Conservation (phyloP, 1,284 basidiomycete genomes). For the Pascua guehoae region DNA sequence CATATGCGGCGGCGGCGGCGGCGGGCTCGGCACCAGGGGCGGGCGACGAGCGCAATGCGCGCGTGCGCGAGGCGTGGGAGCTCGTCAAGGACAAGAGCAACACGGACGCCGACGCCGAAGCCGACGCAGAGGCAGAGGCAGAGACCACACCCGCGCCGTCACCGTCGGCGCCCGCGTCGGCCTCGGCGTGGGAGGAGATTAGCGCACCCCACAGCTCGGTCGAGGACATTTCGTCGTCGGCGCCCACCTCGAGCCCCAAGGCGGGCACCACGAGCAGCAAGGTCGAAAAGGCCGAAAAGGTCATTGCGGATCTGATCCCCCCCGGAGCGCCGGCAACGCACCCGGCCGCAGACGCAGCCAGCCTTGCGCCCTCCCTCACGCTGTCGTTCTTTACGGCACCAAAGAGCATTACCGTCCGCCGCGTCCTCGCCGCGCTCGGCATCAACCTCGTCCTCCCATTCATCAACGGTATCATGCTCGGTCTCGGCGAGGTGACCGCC, state of each 20-base stretch:
- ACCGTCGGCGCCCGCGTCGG: conserved; percentile 33
- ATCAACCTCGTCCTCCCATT: conserved; percentile 93
- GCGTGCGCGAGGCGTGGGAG: conserved; percentile 58
- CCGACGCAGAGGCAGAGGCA: conserved; percentile 6
- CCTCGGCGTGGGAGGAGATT: conserved; percentile 43
- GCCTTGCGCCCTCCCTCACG: conserved; percentile 57
- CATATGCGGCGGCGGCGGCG: too few relatives aligned
- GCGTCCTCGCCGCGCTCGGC: conserved; percentile 74
- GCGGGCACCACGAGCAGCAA: conserved; percentile 1
- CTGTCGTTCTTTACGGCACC: conserved; percentile 78
- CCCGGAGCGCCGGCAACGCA: background rate
- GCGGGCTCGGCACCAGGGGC: background rate
- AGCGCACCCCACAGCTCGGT: conserved; percentile 28
- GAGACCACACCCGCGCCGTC: conserved; percentile 27
- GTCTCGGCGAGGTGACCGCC: conserved; percentile 96
- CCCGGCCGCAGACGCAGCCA: conserved; percentile 17
- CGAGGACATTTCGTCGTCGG: conserved; percentile 30
- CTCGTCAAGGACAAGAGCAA: conserved; percentile 47
- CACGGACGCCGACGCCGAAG: conserved; percentile 26
- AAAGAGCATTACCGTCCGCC: conserved; percentile 67
- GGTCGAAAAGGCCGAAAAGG: conserved; percentile 3
- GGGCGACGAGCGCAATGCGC: conserved; percentile 37
- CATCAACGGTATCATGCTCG: conserved; percentile 96
- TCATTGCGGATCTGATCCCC: background rate
- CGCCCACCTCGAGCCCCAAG: conserved; percentile 12